These are phyloP conservation scores for Pichia paraexigua DNA, from an alignment of 805 yeast species.

Conservation along the genomic window DNA sequence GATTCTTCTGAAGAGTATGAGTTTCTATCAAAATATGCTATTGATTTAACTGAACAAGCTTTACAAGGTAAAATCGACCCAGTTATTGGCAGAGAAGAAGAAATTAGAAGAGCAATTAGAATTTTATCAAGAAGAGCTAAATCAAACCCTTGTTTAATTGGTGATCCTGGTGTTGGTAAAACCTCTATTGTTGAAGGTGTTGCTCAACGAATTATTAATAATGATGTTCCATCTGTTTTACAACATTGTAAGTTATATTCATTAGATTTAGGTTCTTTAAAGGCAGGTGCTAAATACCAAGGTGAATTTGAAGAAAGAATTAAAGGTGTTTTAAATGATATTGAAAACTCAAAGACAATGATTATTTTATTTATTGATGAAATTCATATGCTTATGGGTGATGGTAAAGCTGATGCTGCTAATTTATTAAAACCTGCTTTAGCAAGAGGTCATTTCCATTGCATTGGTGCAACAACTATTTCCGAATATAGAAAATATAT, in stretches of 20 bases:
- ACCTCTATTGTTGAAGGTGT: conserved; percentile 98
- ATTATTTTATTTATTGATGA: conserved; percentile 93
- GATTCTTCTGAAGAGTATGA: conserved; percentile 83
- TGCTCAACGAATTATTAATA: conserved; percentile 92
- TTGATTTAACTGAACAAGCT: conserved; percentile 90
- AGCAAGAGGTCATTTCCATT: conserved; percentile 93
- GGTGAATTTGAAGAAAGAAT: conserved; percentile 98
- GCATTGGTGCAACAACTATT: conserved; percentile 97
- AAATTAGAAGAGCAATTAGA: conserved; percentile 88
- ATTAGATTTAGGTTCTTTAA: conserved; percentile 89
- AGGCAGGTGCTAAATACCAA: conserved; percentile 97
- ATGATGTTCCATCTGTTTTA: conserved; percentile 87
- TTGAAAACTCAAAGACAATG: conserved; percentile 78
- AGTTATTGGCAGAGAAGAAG: conserved; percentile 98
- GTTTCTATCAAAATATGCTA: conserved; percentile 81
- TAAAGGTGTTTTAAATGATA: conserved; percentile 92
- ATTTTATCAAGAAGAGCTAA: conserved; percentile 96
- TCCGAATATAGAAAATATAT: conserved; percentile 88
- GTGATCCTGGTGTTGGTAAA: conserved; percentile 99
- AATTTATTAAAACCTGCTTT: conserved; percentile 94
- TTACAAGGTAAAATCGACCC: conserved; percentile 94
- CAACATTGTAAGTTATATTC: conserved; percentile 77
- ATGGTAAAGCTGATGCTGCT: conserved; percentile 96
- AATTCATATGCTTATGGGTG: conserved; percentile 99
- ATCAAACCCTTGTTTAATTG: conserved; percentile 92